Conservation (phyloP, 2,329 filamentous ascomycete species). For the Blastomyces silverae region DNA sequence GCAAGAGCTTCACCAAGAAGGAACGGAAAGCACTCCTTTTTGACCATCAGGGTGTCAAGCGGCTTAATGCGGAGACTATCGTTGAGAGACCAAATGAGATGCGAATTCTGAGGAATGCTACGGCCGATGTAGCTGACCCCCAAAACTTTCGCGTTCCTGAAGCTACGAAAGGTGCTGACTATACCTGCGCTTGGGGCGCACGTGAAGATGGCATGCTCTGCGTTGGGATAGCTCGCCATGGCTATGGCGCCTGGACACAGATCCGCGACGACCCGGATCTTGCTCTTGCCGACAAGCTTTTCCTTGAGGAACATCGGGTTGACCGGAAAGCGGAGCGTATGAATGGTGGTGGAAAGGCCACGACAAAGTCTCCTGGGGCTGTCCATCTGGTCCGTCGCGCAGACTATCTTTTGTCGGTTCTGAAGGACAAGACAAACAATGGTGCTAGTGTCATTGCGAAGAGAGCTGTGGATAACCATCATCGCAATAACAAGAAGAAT, state of each 20-base stretch:
- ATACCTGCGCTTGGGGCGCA: conserved; percentile 85
- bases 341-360: conserved; percentile 48
- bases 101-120: conserved; percentile 69
- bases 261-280: conserved; percentile 89
- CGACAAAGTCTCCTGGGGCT: conserved; percentile 78
- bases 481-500: conserved; percentile 83
- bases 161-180: conserved; percentile 85
- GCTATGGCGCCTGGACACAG: conserved; percentile 90
- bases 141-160: conserved; percentile 79
- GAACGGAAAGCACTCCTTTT: conserved; percentile 96
- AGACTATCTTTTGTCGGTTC: conserved; percentile 90
- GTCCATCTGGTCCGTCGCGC: conserved; percentile 92
- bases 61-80: conserved; percentile 91
- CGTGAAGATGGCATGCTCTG: conserved; percentile 96
- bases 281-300: conserved; percentile 82
- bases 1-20: conserved; percentile 86
- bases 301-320: conserved; percentile 94
- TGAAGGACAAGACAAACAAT: conserved; percentile 79
- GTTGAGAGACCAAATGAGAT: conserved; percentile 86
- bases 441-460: conserved; percentile 57
- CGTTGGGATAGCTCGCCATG: conserved; percentile 84
- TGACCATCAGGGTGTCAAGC: conserved; percentile 86
- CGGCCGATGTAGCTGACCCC: conserved; percentile 59
- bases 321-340: conserved; percentile 90
- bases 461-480: conserved; percentile 81